These are phyloP conservation scores for Cryptococcus sp. DNA, from an alignment of 1,284 basidiomycete species.

Conservation along the genomic window DNA sequence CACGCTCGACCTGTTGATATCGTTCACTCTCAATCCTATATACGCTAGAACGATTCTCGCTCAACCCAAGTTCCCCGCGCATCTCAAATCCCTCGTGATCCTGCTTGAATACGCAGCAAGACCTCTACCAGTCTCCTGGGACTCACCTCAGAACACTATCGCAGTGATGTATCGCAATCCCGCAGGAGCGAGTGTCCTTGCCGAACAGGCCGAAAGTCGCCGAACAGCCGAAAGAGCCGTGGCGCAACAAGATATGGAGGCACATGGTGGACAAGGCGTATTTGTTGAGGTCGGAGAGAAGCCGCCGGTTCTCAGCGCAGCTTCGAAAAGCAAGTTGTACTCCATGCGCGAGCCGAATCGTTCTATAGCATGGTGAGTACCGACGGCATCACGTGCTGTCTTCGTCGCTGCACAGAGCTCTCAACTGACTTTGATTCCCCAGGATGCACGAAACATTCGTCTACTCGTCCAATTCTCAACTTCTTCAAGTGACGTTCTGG, in stretches of 20 bases:
- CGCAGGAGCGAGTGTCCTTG: conserved; percentile 24
- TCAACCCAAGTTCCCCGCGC: conserved; percentile 24
- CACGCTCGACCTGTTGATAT: conserved; percentile 42
- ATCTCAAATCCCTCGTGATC: conserved; percentile 35
- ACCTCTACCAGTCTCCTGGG: conserved; percentile 19
- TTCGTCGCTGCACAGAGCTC: not conserved
- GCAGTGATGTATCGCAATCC: conserved; percentile 39
- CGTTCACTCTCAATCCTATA: conserved; percentile 27
- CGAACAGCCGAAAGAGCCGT: conserved; percentile 34
- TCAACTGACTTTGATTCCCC: not conserved
- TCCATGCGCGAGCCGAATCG: conserved; percentile 43
- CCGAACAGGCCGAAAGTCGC: conserved; percentile 29
- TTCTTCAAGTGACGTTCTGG: conserved; percentile 52
- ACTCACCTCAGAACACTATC: conserved; percentile 13
- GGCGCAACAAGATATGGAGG: conserved; percentile 36
- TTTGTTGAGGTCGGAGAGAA: conserved; percentile 36
- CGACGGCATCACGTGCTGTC: not conserved
- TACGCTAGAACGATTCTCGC: conserved; percentile 36
- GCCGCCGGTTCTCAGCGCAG: conserved; percentile 27
- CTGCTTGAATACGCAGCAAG: conserved; percentile 33
- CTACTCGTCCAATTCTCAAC: conserved; percentile 42
- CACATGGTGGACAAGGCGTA: conserved; percentile 25
- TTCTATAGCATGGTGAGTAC: conserved; percentile 45
- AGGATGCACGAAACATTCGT: conserved; percentile 53
- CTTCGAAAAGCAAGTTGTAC: conserved; percentile 35